Percentiles rank a stretch among this genome's conserved stretches.
Conservation (phyloP, 345 rosid genomes). For the Syzygium aqueum region DNA sequence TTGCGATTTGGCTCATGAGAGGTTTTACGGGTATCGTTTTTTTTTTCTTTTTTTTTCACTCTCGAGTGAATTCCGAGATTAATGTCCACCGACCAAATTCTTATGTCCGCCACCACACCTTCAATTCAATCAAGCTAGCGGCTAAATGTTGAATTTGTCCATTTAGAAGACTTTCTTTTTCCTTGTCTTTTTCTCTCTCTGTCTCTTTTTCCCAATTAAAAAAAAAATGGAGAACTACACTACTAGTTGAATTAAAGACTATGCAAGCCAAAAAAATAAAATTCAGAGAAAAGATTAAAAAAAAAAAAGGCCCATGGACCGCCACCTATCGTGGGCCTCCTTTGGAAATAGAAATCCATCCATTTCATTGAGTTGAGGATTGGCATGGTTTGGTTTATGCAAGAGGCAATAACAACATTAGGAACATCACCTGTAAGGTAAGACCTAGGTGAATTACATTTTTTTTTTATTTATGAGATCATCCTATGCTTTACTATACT, state of each 20-base stretch:
- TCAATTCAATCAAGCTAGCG: not conserved
- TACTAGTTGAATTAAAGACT: not conserved
- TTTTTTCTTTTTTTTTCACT: too few relatives aligned
- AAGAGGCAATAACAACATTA: not conserved
- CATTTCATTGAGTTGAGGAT: not conserved
- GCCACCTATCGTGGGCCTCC: not conserved
- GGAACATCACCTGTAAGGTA: not conserved
- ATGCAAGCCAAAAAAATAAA: not conserved
- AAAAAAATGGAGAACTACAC: not conserved
- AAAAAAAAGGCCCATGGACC: not conserved
- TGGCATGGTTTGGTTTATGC: not conserved
- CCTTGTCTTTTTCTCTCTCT: not conserved
- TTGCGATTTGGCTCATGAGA: not conserved
- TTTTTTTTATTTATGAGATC: not conserved
- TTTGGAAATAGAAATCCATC: not conserved
- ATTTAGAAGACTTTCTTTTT: not conserved
- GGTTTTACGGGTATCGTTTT: not conserved
- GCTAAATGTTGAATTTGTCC: not conserved
- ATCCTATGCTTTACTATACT: not conserved
- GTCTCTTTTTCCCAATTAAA: not conserved
- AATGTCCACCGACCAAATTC: not conserved
- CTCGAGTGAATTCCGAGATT: not conserved
- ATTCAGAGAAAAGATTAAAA: not conserved
- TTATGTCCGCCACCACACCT: not conserved
- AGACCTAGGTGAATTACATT: not conserved